Evolutionary conservation across 179 eudicot species (phyloP).

Genomic region (Beta corolliflora): DNA sequence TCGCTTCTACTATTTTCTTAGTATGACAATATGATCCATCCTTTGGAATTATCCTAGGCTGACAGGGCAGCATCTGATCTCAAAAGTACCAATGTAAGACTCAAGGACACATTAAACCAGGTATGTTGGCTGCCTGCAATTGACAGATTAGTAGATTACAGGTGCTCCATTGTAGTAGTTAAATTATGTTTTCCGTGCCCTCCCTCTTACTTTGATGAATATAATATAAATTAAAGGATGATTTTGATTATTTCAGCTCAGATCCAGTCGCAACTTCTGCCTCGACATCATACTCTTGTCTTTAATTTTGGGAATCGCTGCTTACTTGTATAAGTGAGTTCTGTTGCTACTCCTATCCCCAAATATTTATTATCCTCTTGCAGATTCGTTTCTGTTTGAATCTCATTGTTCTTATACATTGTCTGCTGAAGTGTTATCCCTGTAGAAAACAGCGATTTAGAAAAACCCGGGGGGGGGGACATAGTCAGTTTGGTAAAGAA

Average conservation of each 20-base stretch:
- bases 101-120: slow-evolving; percentile 58
- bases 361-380: background rate
- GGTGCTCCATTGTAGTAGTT: background rate
- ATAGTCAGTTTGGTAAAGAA: background rate
- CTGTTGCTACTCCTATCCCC: background rate
- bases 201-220: background rate
- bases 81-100: slow-evolving; percentile 56
- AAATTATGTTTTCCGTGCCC: background rate
- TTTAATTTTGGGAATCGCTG: slow-evolving; percentile 76
- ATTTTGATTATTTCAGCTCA: slow-evolving; percentile 53
- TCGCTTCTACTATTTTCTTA: background rate
- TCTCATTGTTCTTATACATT: background rate
- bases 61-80: slow-evolving; percentile 31
- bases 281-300: slow-evolving; percentile 71
- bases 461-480: too few species aligned
- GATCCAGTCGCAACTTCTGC: slow-evolving; percentile 79
- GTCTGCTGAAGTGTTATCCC: background rate
- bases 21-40: background rate
- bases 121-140: slow-evolving; percentile 29
- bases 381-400: background rate
- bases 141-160: background rate
- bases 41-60: slow-evolving; percentile 16
- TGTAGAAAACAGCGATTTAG: background rate
- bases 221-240: background rate
- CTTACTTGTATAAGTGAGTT: slow-evolving; percentile 79